Percentiles rank a stretch among this genome's conserved stretches.
Conservation (phyloP, 768 basidiomycete species). For the Hypholoma sublateritium region DNA sequence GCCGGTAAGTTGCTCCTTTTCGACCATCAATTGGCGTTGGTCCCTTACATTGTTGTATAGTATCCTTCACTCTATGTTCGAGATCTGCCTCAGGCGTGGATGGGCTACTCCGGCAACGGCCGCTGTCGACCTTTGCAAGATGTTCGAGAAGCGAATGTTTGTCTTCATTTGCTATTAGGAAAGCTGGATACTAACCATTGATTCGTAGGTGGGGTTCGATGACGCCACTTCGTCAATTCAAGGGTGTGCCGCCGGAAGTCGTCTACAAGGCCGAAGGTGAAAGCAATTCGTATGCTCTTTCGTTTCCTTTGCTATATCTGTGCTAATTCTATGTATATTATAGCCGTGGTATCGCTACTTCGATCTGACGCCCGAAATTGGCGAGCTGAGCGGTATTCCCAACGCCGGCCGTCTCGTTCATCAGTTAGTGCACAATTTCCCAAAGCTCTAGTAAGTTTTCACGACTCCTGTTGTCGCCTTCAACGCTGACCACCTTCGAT, state of each 20-base stretch:
- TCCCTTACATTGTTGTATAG: constrained; percentile 28
- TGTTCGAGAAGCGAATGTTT: constrained; percentile 86
- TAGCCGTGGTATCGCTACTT: constrained; percentile 98
- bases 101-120: constrained; percentile 95
- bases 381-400: constrained; percentile 91
- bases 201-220: constrained; percentile 98
- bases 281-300: constrained; percentile 84
- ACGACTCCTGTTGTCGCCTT: too few species aligned
- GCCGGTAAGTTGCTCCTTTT: constrained; percentile 49
- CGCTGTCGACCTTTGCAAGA: constrained; percentile 92
- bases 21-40: too few species aligned
- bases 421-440: constrained; percentile 93
- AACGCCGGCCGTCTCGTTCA: constrained; percentile 93
- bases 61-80: constrained; percentile 94
- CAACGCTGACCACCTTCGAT: not conserved
- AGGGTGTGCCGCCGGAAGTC: constrained; percentile 82
- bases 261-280: constrained; percentile 89
- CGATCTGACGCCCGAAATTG: constrained; percentile 88
- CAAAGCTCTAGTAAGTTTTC: constrained; percentile 76
- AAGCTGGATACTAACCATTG: not conserved
- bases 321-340: constrained; percentile 4
- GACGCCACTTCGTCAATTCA: constrained; percentile 97
- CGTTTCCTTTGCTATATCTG: not conserved
- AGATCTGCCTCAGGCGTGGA: constrained; percentile 97
- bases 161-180: constrained; percentile 19